Evolutionary conservation across 345 rosid species (phyloP).

Genomic region (Eucalyptus camaldulensis): DNA sequence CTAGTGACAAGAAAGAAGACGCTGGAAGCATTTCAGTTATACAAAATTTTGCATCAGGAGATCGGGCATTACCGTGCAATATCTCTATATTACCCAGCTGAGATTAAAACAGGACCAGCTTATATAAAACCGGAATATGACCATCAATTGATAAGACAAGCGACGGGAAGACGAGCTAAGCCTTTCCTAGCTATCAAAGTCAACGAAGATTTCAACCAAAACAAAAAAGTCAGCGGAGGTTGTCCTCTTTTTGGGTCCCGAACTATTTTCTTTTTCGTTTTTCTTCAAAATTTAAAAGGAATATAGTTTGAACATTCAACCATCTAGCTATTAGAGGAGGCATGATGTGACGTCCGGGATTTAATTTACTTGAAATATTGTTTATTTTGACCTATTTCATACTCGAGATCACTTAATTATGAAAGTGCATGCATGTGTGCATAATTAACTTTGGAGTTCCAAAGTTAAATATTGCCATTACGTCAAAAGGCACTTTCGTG

Average conservation of each 20-base stretch:
- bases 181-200: not conserved
- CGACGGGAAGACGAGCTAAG: not conserved
- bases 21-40: not conserved
- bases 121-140: not conserved
- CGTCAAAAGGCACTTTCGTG: not conserved
- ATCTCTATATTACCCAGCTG: not conserved
- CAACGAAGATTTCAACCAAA: not conserved
- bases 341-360: not conserved
- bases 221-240: not conserved
- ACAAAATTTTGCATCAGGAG: not conserved
- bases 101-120: not conserved
- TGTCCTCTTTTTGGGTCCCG: not conserved
- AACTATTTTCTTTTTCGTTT: not conserved
- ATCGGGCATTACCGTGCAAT: not conserved
- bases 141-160: not conserved
- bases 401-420: no score
- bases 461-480: not conserved
- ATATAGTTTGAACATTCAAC: not conserved
- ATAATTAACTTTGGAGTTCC: not conserved
- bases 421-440: rapidly evolving
- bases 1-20: not conserved
- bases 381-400: no score
- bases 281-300: not conserved
- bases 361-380: no score
- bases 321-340: not conserved